These are phyloP conservation scores for Xylaria longipes DNA, from an alignment of 495 filamentous ascomycete genomes.

Conservation along the genomic window DNA sequence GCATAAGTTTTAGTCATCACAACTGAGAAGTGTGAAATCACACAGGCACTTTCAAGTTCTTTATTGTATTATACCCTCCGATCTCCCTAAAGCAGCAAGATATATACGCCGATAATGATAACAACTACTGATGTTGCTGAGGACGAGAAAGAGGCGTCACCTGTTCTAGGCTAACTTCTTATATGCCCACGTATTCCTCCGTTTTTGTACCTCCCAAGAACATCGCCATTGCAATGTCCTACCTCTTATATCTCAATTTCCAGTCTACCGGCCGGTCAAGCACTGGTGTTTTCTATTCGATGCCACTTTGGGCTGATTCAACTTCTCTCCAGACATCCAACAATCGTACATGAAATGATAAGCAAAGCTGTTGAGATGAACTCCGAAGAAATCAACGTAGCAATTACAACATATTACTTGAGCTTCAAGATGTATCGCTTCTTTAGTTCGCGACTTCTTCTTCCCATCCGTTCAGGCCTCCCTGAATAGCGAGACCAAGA, in stretches of 20 bases:
- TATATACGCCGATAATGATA: conserved; percentile 34
- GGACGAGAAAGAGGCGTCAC: conserved; percentile 5
- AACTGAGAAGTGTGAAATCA: not conserved
- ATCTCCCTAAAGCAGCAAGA: conserved; percentile 32
- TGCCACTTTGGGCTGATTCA: conserved; percentile 1
- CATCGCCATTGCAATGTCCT: not conserved
- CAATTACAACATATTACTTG: conserved; percentile 45
- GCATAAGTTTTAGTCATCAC: not conserved
- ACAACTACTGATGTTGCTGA: conserved; percentile 21
- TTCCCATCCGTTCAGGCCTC: conserved; percentile 61
- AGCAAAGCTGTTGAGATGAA: conserved; percentile 36
- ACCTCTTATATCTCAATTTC: conserved; percentile 5
- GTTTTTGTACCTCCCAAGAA: not conserved
- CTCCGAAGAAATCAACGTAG: conserved; percentile 39
- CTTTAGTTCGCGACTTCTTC: conserved; percentile 60
- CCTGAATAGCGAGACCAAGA: conserved; percentile 58
- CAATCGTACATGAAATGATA: conserved; percentile 40
- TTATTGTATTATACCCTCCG: conserved; percentile 40
- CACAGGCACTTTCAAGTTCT: conserved; percentile 23
- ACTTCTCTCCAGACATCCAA: conserved; percentile 32
- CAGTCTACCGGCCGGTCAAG: not conserved
- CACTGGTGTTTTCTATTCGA: conserved; percentile 16
- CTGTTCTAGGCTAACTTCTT: not conserved
- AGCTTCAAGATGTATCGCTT: conserved; percentile 3
- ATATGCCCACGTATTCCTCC: not conserved